Evolutionary conservation across 129 eudicot species (phyloP), one percentile per base, ranked within the genome.

Genomic region (Scalesia atractyloides): DNA sequence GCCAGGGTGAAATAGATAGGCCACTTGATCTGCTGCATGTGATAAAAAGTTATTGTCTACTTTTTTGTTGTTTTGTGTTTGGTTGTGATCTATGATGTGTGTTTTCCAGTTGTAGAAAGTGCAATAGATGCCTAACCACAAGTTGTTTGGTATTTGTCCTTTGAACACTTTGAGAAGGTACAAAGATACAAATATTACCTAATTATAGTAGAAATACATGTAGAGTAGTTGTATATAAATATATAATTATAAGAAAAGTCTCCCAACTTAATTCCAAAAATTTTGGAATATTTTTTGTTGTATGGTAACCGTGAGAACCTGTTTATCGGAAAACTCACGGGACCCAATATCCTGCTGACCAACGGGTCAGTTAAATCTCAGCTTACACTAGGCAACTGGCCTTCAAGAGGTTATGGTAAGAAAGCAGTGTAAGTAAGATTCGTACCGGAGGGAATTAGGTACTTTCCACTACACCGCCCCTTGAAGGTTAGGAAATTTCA

Each of bases 71-170:
- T 63, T 78, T 62, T 78, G 60, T 70, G 67, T 72, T 51, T 66
- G 49, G 17, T 54, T 2, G 68, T 19, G 34, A 60, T 70, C 73
- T 17, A n/a, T 78, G 73, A 52, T 50, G 73, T 53, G 78, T 37
- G 68, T 64, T 64, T 71, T 78, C 73, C 68, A 53, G 82, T 78
- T 78, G 76, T 78, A 70, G 73, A 71, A 70, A 62, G 72, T 61
- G 81, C 37, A 48, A 34, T 62, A 73, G 70, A 73, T 73, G 24
- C 30, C 69, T 73, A 43, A 50, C 39, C 54, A 47, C n/a, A 22
- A 20, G 20, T 9, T 4, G 63, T 73, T 63, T 73, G 61, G 67
- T 63, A 48, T n/a, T 62, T 63, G 78, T 61, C 63, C 70, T 48
- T 73, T 73, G 63, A 62, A 63, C 37, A 73, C 64, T 12, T 63